These are phyloP conservation scores for Clarireedia monteithiana DNA, from an alignment of 2,329 filamentous ascomycete species.

Conservation along the genomic window DNA sequence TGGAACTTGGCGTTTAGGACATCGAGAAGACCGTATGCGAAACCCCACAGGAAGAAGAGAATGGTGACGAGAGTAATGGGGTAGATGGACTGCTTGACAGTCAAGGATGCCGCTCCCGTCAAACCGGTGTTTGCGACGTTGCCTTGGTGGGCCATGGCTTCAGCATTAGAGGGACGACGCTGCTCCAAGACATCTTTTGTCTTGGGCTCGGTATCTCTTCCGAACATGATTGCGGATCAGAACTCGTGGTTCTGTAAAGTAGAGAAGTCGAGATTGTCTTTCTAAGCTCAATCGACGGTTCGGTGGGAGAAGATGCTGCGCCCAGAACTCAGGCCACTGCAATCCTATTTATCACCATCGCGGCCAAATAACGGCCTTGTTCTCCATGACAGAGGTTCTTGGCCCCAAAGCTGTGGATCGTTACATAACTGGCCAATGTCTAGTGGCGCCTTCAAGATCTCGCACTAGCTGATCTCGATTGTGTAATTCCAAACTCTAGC, in stretches of 20 bases:
- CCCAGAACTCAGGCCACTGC: neutral
- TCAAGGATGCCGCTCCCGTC: neutral
- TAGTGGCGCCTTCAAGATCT: neutral
- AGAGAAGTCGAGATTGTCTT: neutral
- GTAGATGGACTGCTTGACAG: conserved; percentile 6
- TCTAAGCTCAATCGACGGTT: neutral
- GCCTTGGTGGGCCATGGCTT: neutral
- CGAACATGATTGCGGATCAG: neutral
- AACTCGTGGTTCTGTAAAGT: neutral
- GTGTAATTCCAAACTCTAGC: neutral
- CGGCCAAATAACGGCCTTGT: neutral
- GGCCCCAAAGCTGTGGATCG: neutral
- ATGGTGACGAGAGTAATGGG: conserved; percentile 9
- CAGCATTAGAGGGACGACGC: neutral
- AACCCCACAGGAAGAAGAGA: conserved; percentile 7
- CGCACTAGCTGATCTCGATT: neutral
- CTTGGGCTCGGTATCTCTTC: neutral
- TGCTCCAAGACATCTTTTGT: neutral
- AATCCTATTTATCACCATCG: conserved; percentile 4
- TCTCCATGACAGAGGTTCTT: neutral
- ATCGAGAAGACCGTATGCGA: conserved; percentile 75
- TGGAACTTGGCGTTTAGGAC: conserved; percentile 54
- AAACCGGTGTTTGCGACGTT: neutral
- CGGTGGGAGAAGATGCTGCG: neutral
- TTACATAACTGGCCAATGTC: neutral